Base-by-base conservation (phyloP, 169 alveolate species). In the Eimeria praecox region DNA sequence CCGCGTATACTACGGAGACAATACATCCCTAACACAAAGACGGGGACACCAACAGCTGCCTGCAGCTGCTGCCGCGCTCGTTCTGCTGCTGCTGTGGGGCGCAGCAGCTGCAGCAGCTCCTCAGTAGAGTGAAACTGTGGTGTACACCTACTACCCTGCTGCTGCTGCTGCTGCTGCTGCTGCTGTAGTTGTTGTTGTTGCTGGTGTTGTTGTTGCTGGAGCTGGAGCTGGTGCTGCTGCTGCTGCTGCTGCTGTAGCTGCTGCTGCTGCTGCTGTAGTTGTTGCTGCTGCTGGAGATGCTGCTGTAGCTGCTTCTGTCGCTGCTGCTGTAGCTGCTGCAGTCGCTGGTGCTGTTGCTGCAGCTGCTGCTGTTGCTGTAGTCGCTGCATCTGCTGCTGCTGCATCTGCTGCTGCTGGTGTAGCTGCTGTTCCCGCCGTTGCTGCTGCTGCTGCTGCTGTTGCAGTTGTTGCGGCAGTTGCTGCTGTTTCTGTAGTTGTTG, bases 51-150 rank as follows among this genome's bases (percentile, higher is more conserved):
- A 82, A n/a, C 90, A 82, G 90, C 73, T 30, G 35, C 40, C 22
- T 82, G 90, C 73, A 82, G 90, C 73, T 82, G 90, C 90, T 82
- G 90, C 46, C 73, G 42, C 5, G 90, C 90, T n/a, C 12, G 27
- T 38, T 62, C 85, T 73, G 85, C 85, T 73, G 49, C 52, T 73
- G 85, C 85, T 33, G 46, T 33, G 6, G 73, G 73, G 38, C 38
- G 73, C 73, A 62, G 73, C 73, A 62, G 73, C 73, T 62, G 38
- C 33, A 62, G 3, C 12, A 62, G 40, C 88, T 77, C 59, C 52
- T 35, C 54, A 20, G 4, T 27, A 12, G 88, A 42, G 64, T 35
- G 88, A 12, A 6, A 40, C 62, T 46, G 35, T 38, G 6, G 86
- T 12, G 10, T 2, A 24, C 42, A 22, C 27, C n/a, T 3, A 22